Evolutionary conservation across 2,329 filamentous ascomycete species (phyloP), one percentile per base, ranked within the genome.

Genomic region (Cladosporium velox): DNA sequence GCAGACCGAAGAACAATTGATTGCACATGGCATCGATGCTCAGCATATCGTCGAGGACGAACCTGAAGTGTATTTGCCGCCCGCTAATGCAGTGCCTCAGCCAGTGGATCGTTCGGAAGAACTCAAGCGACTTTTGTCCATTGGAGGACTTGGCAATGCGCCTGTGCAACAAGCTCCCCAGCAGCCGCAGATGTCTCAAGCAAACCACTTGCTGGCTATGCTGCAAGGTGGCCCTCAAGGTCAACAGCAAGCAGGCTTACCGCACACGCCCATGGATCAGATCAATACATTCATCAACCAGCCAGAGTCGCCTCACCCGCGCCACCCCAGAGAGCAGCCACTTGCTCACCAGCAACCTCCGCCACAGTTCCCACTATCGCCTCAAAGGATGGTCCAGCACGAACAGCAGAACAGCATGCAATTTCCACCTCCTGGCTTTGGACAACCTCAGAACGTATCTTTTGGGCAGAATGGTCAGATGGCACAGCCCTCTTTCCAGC

Each of bases 121-220:
- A 69, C 77, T 88, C 59, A 87, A 87, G 72, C 81, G 78, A 51
- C 69, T 84, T 26, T 71, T 84, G 54, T 82, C 79, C 58, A 79
- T 83, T 12, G 78, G 77, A 28, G 71, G 68, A 12, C 59, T 71
- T 10, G 30, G 47, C 3, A 32, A 49, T 15, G 38, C 58, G 8
- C 47, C 59, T 47, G 38, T 35, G 12, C 57, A 52, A 24, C 59
- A 55, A 14, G 28, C 59, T 41, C 49, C 30, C 8, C 47, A 41
- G 18, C 64, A 60, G 24, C 44, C 64, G 77, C 78, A 18, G 79
- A 79, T 10, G 69, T 69, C 52, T 59, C 72, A 82, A 67, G 81
- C 83, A 0, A 84, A 82, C 71, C 82, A 82, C 41, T 79, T 90
- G 57, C 77, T 90, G 62, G 83, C 85, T 18, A 79, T 90, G 69